phyloP scores from a whole-genome alignment of 1,139 yeast species.

The Insectozyma bohioensis region DNA sequence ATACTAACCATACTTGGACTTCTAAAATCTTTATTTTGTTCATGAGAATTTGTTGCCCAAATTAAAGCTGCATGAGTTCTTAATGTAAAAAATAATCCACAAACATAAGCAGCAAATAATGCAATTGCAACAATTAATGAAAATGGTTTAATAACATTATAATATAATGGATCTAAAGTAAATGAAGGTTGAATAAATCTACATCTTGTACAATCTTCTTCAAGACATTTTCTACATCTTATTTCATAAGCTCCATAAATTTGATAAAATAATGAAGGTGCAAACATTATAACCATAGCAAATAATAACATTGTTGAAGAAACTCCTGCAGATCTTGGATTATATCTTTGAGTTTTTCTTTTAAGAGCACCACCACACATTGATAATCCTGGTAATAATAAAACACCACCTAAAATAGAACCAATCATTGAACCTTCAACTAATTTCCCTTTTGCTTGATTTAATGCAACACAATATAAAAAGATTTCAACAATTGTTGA shows the following conservation, averaged over 20 bases:
- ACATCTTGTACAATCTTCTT: constrained; percentile 63
- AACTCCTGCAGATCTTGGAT: constrained; percentile 96
- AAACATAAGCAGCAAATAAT: constrained; percentile 79
- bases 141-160: constrained; percentile 71
- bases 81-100: constrained; percentile 89
- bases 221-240: constrained; percentile 54
- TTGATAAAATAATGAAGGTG: constrained; percentile 89
- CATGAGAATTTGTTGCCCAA: constrained; percentile 69
- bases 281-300: constrained; percentile 89
- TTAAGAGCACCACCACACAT: constrained; percentile 97
- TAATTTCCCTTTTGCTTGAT: constrained; percentile 79
- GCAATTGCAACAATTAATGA: constrained; percentile 78
- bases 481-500: constrained; percentile 94
- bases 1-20: constrained; percentile 38
- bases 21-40: constrained; percentile 20
- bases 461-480: constrained; percentile 86
- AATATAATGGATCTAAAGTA: constrained; percentile 62
- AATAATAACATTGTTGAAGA: constrained; percentile 92
- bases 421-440: constrained; percentile 99
- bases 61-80: constrained; percentile 95
- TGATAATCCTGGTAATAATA: constrained; percentile 87
- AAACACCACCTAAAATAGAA: constrained; percentile 87
- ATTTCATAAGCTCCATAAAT: constrained; percentile 88
- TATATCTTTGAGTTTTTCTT: constrained; percentile 90
- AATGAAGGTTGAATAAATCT: constrained; percentile 79